Percentiles rank a stretch among this genome's conserved stretches.
Evolutionary conservation across 2,329 filamentous ascomycete genomes (phyloP).

Genomic region (Aureobasidium leucospermi): DNA sequence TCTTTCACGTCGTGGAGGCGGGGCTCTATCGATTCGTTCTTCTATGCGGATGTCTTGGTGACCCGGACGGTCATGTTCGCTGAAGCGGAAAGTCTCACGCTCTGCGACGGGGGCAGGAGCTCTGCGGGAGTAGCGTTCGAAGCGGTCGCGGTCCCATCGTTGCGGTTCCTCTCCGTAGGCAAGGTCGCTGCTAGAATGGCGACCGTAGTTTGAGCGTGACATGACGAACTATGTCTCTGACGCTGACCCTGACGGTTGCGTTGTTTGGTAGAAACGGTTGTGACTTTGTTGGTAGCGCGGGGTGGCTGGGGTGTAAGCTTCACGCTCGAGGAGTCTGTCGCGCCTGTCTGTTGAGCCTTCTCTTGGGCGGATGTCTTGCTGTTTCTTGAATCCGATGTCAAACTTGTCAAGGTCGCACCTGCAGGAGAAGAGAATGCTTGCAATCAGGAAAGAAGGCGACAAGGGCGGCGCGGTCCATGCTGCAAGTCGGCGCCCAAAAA

Average conservation of each 20-base stretch:
- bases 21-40: slow-evolving; percentile 30
- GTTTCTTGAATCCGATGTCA: neutral
- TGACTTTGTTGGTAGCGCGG: slow-evolving; percentile 3
- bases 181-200: slow-evolving; percentile 35
- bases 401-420: neutral
- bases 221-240: slow-evolving; percentile 2
- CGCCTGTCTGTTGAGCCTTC: neutral
- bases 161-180: slow-evolving; percentile 38
- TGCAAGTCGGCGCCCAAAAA: neutral
- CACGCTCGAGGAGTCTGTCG: neutral
- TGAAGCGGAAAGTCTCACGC: slow-evolving; percentile 37
- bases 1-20: slow-evolving; percentile 31
- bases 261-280: slow-evolving; percentile 7
- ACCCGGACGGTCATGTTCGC: slow-evolving; percentile 30
- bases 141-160: slow-evolving; percentile 45
- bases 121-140: slow-evolving; percentile 36
- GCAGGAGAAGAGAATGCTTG: neutral
- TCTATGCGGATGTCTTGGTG: slow-evolving; percentile 37
- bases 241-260: neutral
- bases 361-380: neutral
- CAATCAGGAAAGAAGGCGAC: neutral
- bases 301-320: slow-evolving; percentile 3
- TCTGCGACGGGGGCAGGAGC: slow-evolving; percentile 22
- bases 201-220: slow-evolving; percentile 8
- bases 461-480: neutral